These are phyloP conservation scores for Linaria vulgaris DNA, from an alignment of 257 asterid species.

Conservation along the genomic window DNA sequence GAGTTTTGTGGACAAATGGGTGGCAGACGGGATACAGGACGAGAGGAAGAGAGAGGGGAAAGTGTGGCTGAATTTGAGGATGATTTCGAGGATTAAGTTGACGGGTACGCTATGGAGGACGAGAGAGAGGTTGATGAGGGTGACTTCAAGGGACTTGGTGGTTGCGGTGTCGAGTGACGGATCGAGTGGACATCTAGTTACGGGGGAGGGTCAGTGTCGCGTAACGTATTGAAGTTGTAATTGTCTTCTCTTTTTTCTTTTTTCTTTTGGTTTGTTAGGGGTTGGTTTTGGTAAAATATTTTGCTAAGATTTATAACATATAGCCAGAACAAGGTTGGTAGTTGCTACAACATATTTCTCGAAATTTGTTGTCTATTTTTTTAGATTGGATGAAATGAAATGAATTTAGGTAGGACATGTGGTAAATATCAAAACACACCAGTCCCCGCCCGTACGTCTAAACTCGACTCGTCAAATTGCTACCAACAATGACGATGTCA, in stretches of 20 bases:
- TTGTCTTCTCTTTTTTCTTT: neutral
- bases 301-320: too few species aligned
- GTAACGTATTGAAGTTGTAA: slow-evolving; percentile 38
- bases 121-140: slow-evolving; percentile 62
- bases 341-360: too few species aligned
- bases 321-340: too few species aligned
- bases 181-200: slow-evolving; percentile 45
- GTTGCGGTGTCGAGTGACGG: slow-evolving; percentile 42
- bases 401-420: too few species aligned
- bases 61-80: slow-evolving; percentile 54
- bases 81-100: slow-evolving; percentile 54
- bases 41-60: slow-evolving; percentile 42
- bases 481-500: too few species aligned
- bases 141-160: slow-evolving; percentile 55
- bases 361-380: too few species aligned
- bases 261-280: neutral
- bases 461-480: too few species aligned
- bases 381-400: too few species aligned
- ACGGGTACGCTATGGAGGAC: slow-evolving; percentile 71
- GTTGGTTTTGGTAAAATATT: slow-evolving; percentile 1
- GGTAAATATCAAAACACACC: too few species aligned
- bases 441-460: too few species aligned
- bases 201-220: slow-evolving; percentile 61
- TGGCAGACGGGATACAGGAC: slow-evolving; percentile 43
- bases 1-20: slow-evolving; percentile 42